Base-by-base conservation (phyloP, 208 protist genomes). In the Leishmania braziliensis region DNA sequence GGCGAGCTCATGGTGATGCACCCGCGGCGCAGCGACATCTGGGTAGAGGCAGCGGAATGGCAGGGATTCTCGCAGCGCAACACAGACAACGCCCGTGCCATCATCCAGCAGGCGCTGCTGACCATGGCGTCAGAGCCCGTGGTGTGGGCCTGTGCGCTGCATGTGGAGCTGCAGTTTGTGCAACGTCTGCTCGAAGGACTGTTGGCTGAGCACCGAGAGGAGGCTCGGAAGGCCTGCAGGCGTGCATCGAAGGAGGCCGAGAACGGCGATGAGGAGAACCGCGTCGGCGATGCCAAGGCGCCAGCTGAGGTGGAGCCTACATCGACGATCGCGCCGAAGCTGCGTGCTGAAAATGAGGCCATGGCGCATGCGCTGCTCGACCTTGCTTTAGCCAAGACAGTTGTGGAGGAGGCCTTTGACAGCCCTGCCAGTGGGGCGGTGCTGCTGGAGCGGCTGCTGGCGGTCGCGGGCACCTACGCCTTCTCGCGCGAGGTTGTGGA, bases 11-110 rank as follows among this genome's bases (percentile, higher is more conserved):
- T 97, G 88, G 84, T 94, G 60, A 75, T 84, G 65, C 89, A 92
- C 78, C 95, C 93, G 23, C 90, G 88, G 14, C 88, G 91, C 62
- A 86, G 70, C 65, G 89, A 90, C 58, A 83, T 95, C 18, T 97
- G 95, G 93, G 86, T 89, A 20, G 95, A 96, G 84, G 95, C 95
- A 20, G 90, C 92, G 43, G 77, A 90, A 71, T 96, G 91, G 86
- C 91, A 96, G 78, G 85, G 84, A 54, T 74, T 90, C 12, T 81
- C 89, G 81, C 79, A 82, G 66, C 82, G 79, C 76, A 96, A 97
- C 81, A 85, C 85, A 16, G 89, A 96, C 75, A 92, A 95, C 78
- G 95, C 85, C 14, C 92, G 95, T 8, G 87, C 88, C 20, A 92
- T 96, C 77, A 58, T 94, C 36, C 95, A 97, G 83, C 91, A 94